Conservation (phyloP, 345 rosid species). For the Cardamine chenopodiifolia region DNA sequence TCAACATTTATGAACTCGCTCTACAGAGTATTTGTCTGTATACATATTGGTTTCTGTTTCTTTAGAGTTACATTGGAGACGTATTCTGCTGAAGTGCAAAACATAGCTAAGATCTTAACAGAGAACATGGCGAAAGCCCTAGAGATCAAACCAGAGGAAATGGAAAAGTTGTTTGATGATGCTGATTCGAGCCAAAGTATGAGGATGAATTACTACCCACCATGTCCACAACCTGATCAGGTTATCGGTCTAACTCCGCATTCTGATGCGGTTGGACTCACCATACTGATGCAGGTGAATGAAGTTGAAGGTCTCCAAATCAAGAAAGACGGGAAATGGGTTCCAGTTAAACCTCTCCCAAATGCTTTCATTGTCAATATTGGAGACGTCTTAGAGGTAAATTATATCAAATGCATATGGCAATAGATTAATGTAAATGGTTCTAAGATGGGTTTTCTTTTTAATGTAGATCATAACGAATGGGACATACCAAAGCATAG, state of each 20-base stretch:
- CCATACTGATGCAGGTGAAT: constrained; percentile 53
- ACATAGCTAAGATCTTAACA: constrained; percentile 45
- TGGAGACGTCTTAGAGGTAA: constrained; percentile 58
- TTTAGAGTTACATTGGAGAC: constrained; percentile 52
- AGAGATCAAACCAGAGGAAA: constrained; percentile 56
- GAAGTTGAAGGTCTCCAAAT: constrained; percentile 62
- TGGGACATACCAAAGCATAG: constrained; percentile 49
- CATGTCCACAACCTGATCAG: constrained; percentile 62
- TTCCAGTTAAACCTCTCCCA: constrained; percentile 54
- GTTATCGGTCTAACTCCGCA: constrained; percentile 55
- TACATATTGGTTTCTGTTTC: not conserved
- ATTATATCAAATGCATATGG: not conserved
- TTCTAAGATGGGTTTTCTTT: not conserved
- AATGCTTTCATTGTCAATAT: constrained; percentile 58
- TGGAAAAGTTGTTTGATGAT: constrained; percentile 38
- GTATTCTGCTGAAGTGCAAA: constrained; percentile 47
- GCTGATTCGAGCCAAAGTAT: constrained; percentile 39
- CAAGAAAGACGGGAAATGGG: constrained; percentile 52
- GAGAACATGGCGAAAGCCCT: constrained; percentile 50
- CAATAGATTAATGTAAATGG: not conserved
- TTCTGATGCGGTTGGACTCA: constrained; percentile 54
- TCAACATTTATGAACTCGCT: not conserved
- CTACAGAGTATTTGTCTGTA: not conserved
- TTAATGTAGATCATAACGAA: constrained; percentile 44
- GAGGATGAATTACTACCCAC: constrained; percentile 67